These are phyloP conservation scores for Polygonum aviculare DNA, from an alignment of 148 eudicot genomes.

Conservation along the genomic window DNA sequence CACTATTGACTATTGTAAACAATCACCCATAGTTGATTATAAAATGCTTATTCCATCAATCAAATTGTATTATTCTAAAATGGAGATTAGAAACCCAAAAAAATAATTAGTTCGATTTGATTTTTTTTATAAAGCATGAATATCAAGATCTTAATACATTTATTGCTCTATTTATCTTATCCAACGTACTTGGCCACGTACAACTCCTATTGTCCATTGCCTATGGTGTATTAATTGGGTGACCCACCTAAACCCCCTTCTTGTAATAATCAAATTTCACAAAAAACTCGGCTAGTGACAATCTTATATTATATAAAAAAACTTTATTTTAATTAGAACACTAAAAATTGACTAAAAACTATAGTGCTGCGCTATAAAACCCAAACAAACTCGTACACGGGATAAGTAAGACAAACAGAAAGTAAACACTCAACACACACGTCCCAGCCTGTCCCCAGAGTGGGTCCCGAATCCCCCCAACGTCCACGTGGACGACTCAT, in stretches of 20 bases:
- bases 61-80: no score
- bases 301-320: not conserved
- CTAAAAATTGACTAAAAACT: not conserved
- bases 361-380: not conserved
- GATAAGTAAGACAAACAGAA: not conserved
- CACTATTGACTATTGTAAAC: no score
- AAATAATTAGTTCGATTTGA: no score
- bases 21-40: no score
- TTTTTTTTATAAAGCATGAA: no score
- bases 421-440: not conserved
- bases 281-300: not conserved
- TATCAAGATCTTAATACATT: not conserved
- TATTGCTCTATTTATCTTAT: not conserved
- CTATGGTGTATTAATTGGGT: not conserved
- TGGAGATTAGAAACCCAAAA: no score
- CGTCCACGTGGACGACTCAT: conserved; percentile 7
- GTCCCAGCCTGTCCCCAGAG: not conserved
- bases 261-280: not conserved
- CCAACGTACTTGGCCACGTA: not conserved
- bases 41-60: no score
- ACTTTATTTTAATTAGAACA: not conserved
- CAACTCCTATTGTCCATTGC: not conserved
- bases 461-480: not conserved
- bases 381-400: not conserved
- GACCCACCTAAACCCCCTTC: not conserved